Evolutionary conservation across 1,139 yeast species (phyloP).

Genomic region (Pichia inconspicua): DNA sequence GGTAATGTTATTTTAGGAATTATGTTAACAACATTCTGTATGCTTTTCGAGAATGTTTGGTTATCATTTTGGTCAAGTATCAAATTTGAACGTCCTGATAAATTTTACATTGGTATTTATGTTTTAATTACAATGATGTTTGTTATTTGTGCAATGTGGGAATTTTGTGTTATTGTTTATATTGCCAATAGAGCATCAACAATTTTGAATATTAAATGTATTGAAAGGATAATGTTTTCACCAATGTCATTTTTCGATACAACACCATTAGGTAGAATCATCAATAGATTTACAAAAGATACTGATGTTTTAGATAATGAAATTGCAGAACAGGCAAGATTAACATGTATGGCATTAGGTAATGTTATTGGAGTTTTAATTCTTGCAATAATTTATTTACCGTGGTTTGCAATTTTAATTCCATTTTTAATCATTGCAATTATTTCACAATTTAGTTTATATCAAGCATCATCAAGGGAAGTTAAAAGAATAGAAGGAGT

Average conservation of each 20-base stretch:
- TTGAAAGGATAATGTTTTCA: conserved; percentile 58
- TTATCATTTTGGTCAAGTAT: conserved; percentile 43
- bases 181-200: conserved; percentile 41
- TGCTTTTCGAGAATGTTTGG: conserved; percentile 43
- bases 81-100: conserved; percentile 32
- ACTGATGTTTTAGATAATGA: conserved; percentile 78
- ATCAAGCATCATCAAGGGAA: conserved; percentile 57
- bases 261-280: conserved; percentile 62
- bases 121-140: conserved; percentile 45
- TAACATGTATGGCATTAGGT: conserved; percentile 41
- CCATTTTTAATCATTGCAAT: conserved; percentile 30
- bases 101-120: conserved; percentile 38
- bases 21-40: conserved; percentile 34
- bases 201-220: conserved; percentile 43
- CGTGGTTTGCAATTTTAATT: conserved; percentile 42
- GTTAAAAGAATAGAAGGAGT: conserved; percentile 56
- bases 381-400: conserved; percentile 44
- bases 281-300: conserved; percentile 74
- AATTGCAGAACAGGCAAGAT: conserved; percentile 50
- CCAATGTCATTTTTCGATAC: conserved; percentile 66
- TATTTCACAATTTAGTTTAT: conserved; percentile 36
- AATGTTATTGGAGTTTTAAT: conserved; percentile 41
- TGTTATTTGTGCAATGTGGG: conserved; percentile 41
- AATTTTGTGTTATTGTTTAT: conserved; percentile 48
- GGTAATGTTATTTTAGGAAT: conserved; percentile 35